Percentiles rank a stretch among this genome's conserved stretches.
Conservation (phyloP, 352 stramenopile species). For the Blastocystis sp. region DNA sequence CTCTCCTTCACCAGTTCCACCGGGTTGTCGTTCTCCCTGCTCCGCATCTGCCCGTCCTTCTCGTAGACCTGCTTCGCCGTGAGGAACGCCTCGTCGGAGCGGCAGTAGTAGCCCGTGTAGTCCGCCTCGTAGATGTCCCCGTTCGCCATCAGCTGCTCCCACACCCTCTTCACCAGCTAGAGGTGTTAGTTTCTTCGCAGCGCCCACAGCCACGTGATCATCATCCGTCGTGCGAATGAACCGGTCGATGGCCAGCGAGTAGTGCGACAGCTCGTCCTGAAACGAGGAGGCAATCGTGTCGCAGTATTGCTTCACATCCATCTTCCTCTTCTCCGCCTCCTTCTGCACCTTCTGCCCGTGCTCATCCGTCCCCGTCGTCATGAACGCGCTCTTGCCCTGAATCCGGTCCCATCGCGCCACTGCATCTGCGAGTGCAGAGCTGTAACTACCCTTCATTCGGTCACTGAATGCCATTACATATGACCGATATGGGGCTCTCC, state of each 20-base stretch:
- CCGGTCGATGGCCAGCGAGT: constrained; percentile 85
- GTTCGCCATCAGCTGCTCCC: constrained; percentile 82
- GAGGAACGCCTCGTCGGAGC: constrained; percentile 96
- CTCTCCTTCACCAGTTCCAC: constrained; percentile 92
- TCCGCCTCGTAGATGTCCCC: constrained; percentile 92
- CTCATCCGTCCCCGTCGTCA: constrained; percentile 96
- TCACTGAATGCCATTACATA: constrained; percentile 86
- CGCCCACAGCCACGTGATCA: constrained; percentile 75
- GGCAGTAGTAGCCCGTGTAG: constrained; percentile 97
- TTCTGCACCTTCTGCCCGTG: constrained; percentile 94
- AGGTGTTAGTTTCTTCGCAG: constrained; percentile 1
- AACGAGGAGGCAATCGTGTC: constrained; percentile 87
- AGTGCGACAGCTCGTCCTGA: constrained; percentile 80
- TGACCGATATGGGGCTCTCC: constrained; percentile 96
- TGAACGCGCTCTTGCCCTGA: constrained; percentile 77
- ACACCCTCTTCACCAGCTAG: constrained; percentile 84
- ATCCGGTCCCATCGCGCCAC: constrained; percentile 79
- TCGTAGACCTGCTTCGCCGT: constrained; percentile 91
- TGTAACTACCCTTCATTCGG: constrained; percentile 79
- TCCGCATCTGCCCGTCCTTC: constrained; percentile 72
- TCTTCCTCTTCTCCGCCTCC: constrained; percentile 75
- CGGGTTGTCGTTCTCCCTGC: constrained; percentile 80
- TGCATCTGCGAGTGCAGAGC: constrained; percentile 82
- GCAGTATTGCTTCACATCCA: constrained; percentile 79
- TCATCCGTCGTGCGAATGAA: constrained; percentile 95